Evolutionary conservation across 1,139 yeast species (phyloP), one percentile per base, ranked within the genome.

Genomic region (Diutina sp.): DNA sequence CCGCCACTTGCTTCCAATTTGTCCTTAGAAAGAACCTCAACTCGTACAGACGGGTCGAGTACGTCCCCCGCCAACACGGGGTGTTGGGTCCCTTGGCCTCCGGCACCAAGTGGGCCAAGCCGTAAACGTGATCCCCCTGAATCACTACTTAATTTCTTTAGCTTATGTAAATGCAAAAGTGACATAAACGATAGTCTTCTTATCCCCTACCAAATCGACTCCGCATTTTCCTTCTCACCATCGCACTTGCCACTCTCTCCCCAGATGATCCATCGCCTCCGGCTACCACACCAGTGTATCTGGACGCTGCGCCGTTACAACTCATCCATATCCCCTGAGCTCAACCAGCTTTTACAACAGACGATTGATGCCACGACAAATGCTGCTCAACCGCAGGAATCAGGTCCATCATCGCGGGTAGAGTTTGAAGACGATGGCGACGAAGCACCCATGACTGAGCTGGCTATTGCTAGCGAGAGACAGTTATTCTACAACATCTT

Each of bases 1-100:
- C 93, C 65, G 96, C 97, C 55, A 83, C 96, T 57, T 89, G 96
- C 73, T 90, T 82, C 78, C 97, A 90, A 77, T 87, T 90, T 69
- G 86, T 87, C 56, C 79, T 90, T 76, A 85, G 97, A 79, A 90
- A 90, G 83, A 90, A 90, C 73, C 69, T 90, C 67, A 90, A 90
- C 74, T 76, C 88, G 60, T 85, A 86, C 71, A 93, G 89, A 71
- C 84, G 96, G 72, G 78, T 88, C 62, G 87, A 88, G 68, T 88
- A 87, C 67, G 76, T 87, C 68, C 95, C 95, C 57, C 69, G 72
- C 57, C 96, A 90, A 77, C 80, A 80, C 66, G 96, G 95, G 58
- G 74, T 90, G 61, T 77, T 84, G 64, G 82, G 81, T 51, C 93
- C 95, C 55, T 70, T 78, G 60, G 73, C 70, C 57, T 75, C 73